phyloP scores from a whole-genome alignment of 2,329 filamentous ascomycete species.

The Colletotrichum lentis region DNA sequence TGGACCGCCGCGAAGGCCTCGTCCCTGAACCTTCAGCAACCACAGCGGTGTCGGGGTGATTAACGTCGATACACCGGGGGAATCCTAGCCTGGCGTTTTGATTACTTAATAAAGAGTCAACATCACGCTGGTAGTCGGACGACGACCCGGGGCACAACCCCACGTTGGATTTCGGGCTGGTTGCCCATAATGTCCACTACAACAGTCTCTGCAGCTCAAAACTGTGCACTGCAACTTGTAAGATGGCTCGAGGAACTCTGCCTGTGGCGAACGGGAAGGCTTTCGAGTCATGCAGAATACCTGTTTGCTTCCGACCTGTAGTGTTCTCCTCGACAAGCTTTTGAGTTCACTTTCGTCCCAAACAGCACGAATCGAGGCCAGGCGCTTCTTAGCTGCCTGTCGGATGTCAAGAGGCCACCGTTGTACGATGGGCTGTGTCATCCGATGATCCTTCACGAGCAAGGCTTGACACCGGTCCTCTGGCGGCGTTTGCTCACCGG shows the following conservation, averaged over 20 bases:
- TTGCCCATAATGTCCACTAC: no score
- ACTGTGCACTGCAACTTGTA: not conserved
- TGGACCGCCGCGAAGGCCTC: not conserved
- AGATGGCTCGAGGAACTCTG: not conserved
- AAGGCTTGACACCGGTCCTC: not conserved
- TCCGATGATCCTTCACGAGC: not conserved
- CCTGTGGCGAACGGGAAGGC: not conserved
- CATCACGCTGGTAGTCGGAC: not conserved
- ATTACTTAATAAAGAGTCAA: not conserved
- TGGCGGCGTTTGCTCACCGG: not conserved
- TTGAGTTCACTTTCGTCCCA: constrained; percentile 7
- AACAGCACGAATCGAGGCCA: not conserved
- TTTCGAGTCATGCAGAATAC: not conserved
- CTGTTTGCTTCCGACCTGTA: not conserved
- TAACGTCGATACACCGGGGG: no score
- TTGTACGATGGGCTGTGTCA: not conserved
- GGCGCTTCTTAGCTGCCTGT: constrained; percentile 1
- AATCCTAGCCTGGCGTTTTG: not conserved
- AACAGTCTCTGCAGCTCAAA: no score
- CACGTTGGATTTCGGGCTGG: not conserved
- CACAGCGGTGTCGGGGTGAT: no score
- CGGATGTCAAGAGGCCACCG: not conserved
- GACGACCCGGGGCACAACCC: not conserved
- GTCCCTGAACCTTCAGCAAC: no score
- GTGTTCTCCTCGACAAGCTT: not conserved